Conservation (phyloP, 441 rosid genomes). For the Pelargonium fulgidum region DNA sequence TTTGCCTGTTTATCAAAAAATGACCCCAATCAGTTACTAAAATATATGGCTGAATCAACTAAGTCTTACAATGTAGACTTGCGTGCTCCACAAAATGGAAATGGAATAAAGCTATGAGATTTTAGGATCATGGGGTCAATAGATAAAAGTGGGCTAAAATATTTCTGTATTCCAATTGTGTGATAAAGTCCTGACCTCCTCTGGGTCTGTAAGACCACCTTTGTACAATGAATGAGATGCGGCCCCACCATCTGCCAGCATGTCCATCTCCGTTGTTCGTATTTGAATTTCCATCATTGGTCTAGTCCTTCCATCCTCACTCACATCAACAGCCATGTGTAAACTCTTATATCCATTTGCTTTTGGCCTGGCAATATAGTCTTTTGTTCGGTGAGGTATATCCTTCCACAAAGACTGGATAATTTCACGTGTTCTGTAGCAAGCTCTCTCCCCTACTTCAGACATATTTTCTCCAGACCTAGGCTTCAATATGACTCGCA, state of each 20-base stretch:
- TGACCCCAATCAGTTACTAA: constrained; percentile 4
- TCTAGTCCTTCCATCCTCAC: constrained; percentile 47
- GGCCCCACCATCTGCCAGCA: constrained; percentile 67
- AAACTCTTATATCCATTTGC: constrained; percentile 80
- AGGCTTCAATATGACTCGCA: constrained; percentile 69
- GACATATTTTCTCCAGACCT: constrained; percentile 27
- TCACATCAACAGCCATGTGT: constrained; percentile 91
- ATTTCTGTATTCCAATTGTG: constrained; percentile 11
- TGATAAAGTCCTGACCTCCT: constrained; percentile 49
- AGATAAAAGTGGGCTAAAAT: background rate
- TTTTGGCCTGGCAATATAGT: constrained; percentile 77
- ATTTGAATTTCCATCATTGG: constrained; percentile 95
- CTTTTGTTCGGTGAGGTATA: constrained; percentile 73
- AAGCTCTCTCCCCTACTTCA: constrained; percentile 52
- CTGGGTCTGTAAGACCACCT: constrained; percentile 78
- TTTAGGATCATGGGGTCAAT: background rate
- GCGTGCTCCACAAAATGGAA: background rate
- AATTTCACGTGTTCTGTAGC: constrained; percentile 65
- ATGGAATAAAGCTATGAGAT: background rate
- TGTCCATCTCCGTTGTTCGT: constrained; percentile 77
- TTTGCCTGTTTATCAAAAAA: constrained; percentile 47
- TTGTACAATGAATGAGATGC: constrained; percentile 91
- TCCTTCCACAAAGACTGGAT: constrained; percentile 71
- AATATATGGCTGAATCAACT: background rate
- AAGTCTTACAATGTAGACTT: background rate